A percentile compares a stretch with the other conserved stretches of the same genome.
Evolutionary conservation across 2,329 filamentous ascomycete species (phyloP).

Genomic region (Fusarium cicatricum): DNA sequence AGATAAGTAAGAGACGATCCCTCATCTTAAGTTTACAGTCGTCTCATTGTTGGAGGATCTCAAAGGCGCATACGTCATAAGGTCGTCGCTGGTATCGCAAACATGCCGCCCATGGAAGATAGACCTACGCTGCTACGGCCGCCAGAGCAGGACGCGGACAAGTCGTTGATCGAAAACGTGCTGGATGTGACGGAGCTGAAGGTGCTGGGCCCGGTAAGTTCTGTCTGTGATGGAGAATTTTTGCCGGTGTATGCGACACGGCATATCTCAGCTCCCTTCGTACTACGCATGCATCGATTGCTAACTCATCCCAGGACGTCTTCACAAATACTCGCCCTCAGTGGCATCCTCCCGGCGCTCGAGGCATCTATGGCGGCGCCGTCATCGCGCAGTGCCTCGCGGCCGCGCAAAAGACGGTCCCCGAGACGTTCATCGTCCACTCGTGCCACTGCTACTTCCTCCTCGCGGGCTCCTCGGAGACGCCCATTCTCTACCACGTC

Average conservation of each 20-base stretch:
- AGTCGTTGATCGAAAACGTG: slow-evolving; percentile 87
- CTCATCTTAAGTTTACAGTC: too few relatives aligned
- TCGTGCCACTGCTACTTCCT: slow-evolving; percentile 99
- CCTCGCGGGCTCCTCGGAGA: slow-evolving; percentile 82
- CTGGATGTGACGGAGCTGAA: slow-evolving; percentile 84
- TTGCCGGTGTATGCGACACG: too few relatives aligned
- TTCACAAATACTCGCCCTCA: slow-evolving; percentile 93
- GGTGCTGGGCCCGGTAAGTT: slow-evolving; percentile 75
- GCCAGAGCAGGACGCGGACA: slow-evolving; percentile 74
- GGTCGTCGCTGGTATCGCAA: slow-evolving; percentile 1
- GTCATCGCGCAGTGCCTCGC: slow-evolving; percentile 92
- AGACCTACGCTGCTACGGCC: slow-evolving; percentile 66
- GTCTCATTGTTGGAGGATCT: too few relatives aligned
- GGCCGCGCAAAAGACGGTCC: slow-evolving; percentile 88
- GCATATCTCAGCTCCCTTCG: too few relatives aligned
- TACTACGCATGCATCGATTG: background rate
- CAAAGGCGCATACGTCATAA: background rate
- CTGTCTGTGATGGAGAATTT: too few relatives aligned
- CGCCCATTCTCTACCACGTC: slow-evolving; percentile 93
- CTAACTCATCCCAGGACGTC: slow-evolving; percentile 69
- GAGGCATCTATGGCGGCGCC: slow-evolving; percentile 91
- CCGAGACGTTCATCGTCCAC: slow-evolving; percentile 81
- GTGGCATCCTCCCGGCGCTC: slow-evolving; percentile 91
- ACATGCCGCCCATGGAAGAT: slow-evolving; percentile 39
- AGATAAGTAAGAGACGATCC: too few relatives aligned